These are phyloP conservation scores for Nakazawaea anatomiae DNA, from an alignment of 805 yeast genomes.

Conservation along the genomic window DNA sequence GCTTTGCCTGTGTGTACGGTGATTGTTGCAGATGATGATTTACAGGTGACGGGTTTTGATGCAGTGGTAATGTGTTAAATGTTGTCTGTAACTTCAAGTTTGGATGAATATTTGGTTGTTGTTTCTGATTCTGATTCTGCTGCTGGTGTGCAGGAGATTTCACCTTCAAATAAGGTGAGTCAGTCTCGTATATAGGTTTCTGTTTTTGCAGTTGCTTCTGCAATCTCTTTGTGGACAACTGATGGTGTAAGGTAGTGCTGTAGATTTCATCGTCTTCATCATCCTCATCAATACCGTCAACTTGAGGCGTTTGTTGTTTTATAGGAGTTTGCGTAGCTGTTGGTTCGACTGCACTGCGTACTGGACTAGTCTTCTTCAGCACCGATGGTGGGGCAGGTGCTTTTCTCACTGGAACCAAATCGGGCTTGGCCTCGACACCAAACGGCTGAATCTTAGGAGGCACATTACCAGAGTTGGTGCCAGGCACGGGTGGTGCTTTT, in stretches of 20 bases:
- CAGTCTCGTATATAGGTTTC: conserved; percentile 10
- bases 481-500: conserved; percentile 36
- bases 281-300: background rate
- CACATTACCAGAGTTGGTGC: background rate
- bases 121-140: conserved; percentile 11
- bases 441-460: conserved; percentile 7
- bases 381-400: conserved; percentile 50
- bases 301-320: background rate
- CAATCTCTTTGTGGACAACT: conserved; percentile 9
- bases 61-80: conserved; percentile 12
- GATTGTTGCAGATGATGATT: conserved; percentile 15
- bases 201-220: conserved; percentile 8
- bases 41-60: background rate
- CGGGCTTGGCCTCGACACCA: conserved; percentile 16
- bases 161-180: conserved; percentile 9
- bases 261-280: background rate
- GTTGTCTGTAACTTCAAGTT: conserved; percentile 27
- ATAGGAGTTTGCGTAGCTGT: background rate
- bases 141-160: conserved; percentile 12
- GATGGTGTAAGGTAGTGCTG: conserved; percentile 2
- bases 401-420: conserved; percentile 42
- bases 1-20: conserved; percentile 12
- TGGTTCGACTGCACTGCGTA: background rate
- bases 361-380: background rate
- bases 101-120: conserved; percentile 21